A percentile compares a stretch with the other conserved stretches of the same genome.
These are phyloP conservation scores for Centella asiatica DNA, from an alignment of 129 eudicot genomes.

Conservation along the genomic window DNA sequence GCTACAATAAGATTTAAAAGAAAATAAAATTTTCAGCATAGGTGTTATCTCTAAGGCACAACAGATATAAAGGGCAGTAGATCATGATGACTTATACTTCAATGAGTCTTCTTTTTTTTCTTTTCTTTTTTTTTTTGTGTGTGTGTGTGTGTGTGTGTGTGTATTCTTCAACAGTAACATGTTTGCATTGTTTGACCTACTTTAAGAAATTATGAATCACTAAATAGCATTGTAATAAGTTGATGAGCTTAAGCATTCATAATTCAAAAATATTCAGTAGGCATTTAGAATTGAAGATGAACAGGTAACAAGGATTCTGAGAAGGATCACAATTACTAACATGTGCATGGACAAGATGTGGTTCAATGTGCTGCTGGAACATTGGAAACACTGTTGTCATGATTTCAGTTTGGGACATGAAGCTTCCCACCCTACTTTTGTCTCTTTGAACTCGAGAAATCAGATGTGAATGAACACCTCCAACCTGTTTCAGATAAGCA, in stretches of 20 bases:
- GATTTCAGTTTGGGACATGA: slow-evolving; percentile 83
- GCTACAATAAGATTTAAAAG: slow-evolving; percentile 39
- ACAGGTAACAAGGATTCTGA: background rate
- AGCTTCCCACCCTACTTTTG: slow-evolving; percentile 78
- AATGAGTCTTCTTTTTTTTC: no score
- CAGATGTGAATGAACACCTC: slow-evolving; percentile 98
- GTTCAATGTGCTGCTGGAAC: slow-evolving; percentile 98
- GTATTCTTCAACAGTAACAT: no score
- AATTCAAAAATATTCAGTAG: no score
- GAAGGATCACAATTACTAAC: slow-evolving; percentile 39
- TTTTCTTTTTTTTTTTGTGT: no score
- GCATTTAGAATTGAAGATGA: background rate
- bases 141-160: no score
- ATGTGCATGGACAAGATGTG: slow-evolving; percentile 98
- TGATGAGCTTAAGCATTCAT: no score
- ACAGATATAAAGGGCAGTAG: background rate
- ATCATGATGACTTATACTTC: background rate
- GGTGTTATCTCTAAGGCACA: background rate
- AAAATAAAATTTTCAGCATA: background rate
- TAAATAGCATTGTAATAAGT: background rate
- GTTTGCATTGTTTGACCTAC: background rate
- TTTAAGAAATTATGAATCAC: background rate
- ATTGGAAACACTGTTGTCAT: slow-evolving; percentile 97
- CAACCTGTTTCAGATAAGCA: slow-evolving; percentile 52
- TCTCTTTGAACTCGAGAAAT: slow-evolving; percentile 98